phyloP scores from a whole-genome alignment of 345 rosid genomes.

The Physaria fendleri region DNA sequence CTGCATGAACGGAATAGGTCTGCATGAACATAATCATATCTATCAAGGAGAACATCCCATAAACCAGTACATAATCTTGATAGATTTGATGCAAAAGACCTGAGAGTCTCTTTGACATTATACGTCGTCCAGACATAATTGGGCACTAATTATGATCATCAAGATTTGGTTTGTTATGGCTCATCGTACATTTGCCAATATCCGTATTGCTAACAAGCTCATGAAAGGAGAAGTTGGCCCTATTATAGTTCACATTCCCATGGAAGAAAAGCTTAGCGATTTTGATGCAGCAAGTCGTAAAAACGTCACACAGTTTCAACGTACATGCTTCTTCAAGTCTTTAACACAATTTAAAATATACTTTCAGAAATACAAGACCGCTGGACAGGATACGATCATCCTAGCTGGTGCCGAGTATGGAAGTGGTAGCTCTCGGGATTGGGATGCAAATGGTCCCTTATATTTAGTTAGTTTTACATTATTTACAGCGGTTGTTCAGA shows the following conservation, averaged over 20 bases:
- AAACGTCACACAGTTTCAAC: background rate
- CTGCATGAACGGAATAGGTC: too few species aligned
- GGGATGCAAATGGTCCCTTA: slow-evolving; percentile 96
- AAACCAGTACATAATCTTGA: too few species aligned
- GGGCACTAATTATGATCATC: too few species aligned
- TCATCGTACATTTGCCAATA: slow-evolving; percentile 85
- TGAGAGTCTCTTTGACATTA: too few species aligned
- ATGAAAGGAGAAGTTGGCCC: slow-evolving; percentile 85
- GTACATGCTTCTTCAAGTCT: background rate
- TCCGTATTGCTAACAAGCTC: slow-evolving; percentile 70
- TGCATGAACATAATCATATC: too few species aligned
- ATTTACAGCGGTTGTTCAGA: background rate
- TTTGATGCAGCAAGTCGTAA: slow-evolving; percentile 73
- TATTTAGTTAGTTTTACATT: slow-evolving; percentile 40
- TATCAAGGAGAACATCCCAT: too few species aligned
- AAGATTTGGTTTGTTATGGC: too few species aligned
- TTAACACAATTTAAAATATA: background rate
- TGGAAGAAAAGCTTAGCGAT: slow-evolving; percentile 65
- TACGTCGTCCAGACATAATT: too few species aligned
- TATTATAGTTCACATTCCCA: slow-evolving; percentile 66
- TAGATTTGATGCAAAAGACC: too few species aligned
- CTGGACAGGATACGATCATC: slow-evolving; percentile 59
- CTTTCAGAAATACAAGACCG: slow-evolving; percentile 56
- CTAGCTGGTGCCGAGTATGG: slow-evolving; percentile 88
- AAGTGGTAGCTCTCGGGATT: slow-evolving; percentile 84